These are phyloP conservation scores for Casuarina equisetifolia DNA, from an alignment of 306 rosid genomes.

Conservation along the genomic window DNA sequence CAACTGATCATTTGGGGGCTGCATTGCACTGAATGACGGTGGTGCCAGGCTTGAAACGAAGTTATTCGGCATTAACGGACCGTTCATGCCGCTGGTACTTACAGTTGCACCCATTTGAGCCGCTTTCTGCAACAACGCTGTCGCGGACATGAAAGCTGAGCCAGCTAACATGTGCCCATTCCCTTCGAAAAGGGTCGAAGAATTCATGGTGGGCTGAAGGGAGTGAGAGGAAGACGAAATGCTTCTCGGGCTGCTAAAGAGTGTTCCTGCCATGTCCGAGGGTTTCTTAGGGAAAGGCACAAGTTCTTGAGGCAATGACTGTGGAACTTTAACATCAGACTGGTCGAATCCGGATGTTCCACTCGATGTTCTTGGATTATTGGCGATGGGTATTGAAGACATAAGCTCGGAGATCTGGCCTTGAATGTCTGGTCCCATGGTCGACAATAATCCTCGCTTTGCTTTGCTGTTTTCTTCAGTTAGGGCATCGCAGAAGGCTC, in stretches of 20 bases:
- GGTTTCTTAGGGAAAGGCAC: conserved; percentile 35
- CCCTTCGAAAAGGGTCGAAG: conserved; percentile 36
- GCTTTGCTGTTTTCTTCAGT: conserved; percentile 69
- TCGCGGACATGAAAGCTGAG: conserved; percentile 67
- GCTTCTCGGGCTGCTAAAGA: conserved; percentile 15
- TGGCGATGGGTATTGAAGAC: conserved; percentile 35
- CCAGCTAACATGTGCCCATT: conserved; percentile 27
- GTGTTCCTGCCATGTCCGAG: conserved; percentile 27
- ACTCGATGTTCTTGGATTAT: conserved; percentile 29
- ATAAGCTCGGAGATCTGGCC: conserved; percentile 47
- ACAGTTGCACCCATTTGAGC: conserved; percentile 82
- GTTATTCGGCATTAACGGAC: conserved; percentile 4
- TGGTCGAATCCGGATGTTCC: conserved; percentile 32
- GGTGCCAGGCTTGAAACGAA: conserved; percentile 55
- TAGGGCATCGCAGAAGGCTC: conserved; percentile 90
- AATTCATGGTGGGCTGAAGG: conserved; percentile 32
- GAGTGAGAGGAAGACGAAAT: conserved; percentile 31
- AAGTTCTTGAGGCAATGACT: conserved; percentile 39
- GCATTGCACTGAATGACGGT: conserved; percentile 39
- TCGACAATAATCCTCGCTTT: conserved; percentile 37
- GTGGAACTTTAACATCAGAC: conserved; percentile 32
- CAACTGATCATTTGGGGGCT: conserved; percentile 23
- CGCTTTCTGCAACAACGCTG: conserved; percentile 77
- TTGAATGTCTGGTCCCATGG: conserved; percentile 29
- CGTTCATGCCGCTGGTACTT: conserved; percentile 7